These are phyloP conservation scores for Backusella tarrabulga DNA, from an alignment of 192 early-diverging fungal species.

Conservation along the genomic window DNA sequence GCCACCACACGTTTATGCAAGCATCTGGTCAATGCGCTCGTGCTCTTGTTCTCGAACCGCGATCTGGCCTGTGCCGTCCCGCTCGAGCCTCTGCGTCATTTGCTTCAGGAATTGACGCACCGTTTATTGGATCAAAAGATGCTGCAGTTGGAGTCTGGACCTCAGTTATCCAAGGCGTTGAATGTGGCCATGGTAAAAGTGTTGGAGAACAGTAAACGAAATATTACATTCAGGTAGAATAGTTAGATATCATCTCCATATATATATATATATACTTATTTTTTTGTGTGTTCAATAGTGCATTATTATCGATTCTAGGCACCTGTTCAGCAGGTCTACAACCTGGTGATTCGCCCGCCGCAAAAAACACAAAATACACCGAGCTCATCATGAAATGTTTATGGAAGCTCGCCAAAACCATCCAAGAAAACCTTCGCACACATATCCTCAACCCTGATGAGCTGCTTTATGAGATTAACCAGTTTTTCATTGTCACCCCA, in stretches of 20 bases:
- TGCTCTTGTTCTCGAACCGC: conserved; percentile 71
- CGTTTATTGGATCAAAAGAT: conserved; percentile 80
- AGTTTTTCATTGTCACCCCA: conserved; percentile 80
- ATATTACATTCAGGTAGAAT: conserved; percentile 62
- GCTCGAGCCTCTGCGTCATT: conserved; percentile 60
- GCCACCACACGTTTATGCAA: conserved; percentile 70
- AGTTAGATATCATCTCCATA: no score
- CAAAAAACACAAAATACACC: conserved; percentile 68
- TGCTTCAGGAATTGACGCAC: conserved; percentile 76
- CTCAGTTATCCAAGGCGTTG: conserved; percentile 63
- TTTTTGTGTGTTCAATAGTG: conserved; percentile 31
- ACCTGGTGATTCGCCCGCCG: conserved; percentile 40
- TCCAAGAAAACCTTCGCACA: conserved; percentile 67
- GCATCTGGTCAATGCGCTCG: conserved; percentile 74
- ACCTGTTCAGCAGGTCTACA: conserved; percentile 54
- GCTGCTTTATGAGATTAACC: conserved; percentile 75
- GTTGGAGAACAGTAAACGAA: conserved; percentile 85
- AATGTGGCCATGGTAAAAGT: conserved; percentile 92
- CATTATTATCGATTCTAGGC: conserved; percentile 72
- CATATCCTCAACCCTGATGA: conserved; percentile 61
- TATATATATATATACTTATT: no score
- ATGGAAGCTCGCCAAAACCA: conserved; percentile 91
- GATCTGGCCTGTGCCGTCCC: conserved; percentile 64
- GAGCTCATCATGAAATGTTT: conserved; percentile 95
- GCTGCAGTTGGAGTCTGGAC: conserved; percentile 54